phyloP scores from a whole-genome alignment of 1,139 yeast species.

The Yamadazyma triangularis region DNA sequence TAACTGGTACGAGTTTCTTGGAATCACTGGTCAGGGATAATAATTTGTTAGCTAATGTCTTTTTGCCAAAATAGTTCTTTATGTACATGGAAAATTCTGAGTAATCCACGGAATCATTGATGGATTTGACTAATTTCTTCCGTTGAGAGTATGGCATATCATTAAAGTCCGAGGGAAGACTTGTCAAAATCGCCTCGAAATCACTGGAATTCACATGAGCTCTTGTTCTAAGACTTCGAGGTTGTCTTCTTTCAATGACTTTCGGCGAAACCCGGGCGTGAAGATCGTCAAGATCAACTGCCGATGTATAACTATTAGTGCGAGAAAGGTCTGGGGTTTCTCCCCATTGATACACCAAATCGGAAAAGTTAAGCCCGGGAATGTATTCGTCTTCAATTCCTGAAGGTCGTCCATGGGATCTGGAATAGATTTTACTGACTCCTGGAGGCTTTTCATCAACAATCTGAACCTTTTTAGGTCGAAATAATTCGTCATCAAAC shows the following conservation, averaged over 20 bases:
- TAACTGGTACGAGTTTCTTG: constrained; percentile 25
- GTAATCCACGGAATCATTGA: constrained; percentile 53
- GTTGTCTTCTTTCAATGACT: constrained; percentile 27
- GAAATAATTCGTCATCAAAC: constrained; percentile 44
- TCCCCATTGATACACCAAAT: constrained; percentile 36
- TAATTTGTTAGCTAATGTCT: constrained; percentile 41
- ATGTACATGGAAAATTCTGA: constrained; percentile 43
- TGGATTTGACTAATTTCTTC: constrained; percentile 49
- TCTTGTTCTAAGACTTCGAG: constrained; percentile 25
- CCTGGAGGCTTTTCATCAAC: constrained; percentile 6
- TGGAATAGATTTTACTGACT: constrained; percentile 22
- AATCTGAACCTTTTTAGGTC: constrained; percentile 23
- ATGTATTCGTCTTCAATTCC: constrained; percentile 72
- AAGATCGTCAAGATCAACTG: constrained; percentile 38
- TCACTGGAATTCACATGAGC: constrained; percentile 21
- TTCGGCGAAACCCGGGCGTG: constrained; percentile 49
- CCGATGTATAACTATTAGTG: constrained; percentile 26
- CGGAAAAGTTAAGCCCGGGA: constrained; percentile 57
- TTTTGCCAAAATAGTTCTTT: constrained; percentile 29
- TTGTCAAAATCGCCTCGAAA: constrained; percentile 31
- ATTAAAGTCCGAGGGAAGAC: constrained; percentile 57
- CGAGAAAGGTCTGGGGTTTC: constrained; percentile 14
- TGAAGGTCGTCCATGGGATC: constrained; percentile 15
- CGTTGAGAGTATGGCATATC: constrained; percentile 69
- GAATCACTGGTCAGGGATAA: constrained; percentile 40